Evolutionary conservation across 2,329 filamentous ascomycete species (phyloP), one percentile per base, ranked within the genome.

Genomic region (Calonectria honghensis): DNA sequence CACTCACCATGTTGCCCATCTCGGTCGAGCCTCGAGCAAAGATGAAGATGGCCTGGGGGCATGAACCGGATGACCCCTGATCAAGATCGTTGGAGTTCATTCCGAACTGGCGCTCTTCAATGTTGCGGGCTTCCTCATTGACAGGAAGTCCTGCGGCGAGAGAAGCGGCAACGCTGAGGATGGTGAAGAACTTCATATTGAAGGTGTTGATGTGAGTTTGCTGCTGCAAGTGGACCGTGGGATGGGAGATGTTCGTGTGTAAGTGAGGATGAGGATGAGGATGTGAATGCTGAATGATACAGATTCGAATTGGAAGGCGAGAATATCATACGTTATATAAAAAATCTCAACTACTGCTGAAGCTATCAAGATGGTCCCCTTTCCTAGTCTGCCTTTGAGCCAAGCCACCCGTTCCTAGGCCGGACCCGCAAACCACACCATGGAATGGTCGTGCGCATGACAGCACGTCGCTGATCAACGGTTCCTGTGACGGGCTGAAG

Each of bases 11-110:
- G 78, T 87, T 87, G 39, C 85, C 85, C 7, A 72, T 10, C 76
- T 87, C 85, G 14, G 82, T 84, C 5, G 85, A 85, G 57, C 81
- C 85, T n/a, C 85, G 83, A 57, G 85, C 85, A 72, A 79, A 86
- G 80, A 87, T 83, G 78, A 86, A 83, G 77, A 87, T 86, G 61
- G 82, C 83, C 7, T 71, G 74, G 3, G 85, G 85, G 77, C 85
- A 87, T 48, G 78, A 77, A 54, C 77, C 75, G 20, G 77, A 75
- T 59, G 72, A 79, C 37, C 83, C 84, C 7, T 72, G 63, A 52
- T 81, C 76, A 24, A 85, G 80, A 39, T 85, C 83, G 41, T 81
- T 80, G 39, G 78, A 75, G 9, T 77, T 81, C 41, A 20, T 71
- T 10, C 72, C 74, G 4, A 74, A 31, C 41, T 81, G 79, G 2